These are phyloP conservation scores for Rhizopus delemar DNA, from an alignment of 371 early-diverging fungal genomes.

Conservation along the genomic window DNA sequence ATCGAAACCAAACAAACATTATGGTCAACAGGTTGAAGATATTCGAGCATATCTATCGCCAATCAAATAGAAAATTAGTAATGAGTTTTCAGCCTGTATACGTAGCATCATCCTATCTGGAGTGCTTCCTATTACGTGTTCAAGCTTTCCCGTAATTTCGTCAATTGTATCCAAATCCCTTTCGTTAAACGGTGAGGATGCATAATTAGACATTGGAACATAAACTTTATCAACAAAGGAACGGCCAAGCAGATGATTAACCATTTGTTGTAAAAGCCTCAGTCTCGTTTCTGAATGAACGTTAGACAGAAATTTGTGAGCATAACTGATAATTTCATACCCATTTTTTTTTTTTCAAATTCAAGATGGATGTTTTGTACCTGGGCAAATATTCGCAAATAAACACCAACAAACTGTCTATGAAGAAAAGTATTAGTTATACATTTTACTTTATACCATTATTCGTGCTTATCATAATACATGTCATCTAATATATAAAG, in stretches of 20 bases:
- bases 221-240: too few species aligned
- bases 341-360: conserved; percentile 15
- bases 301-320: conserved; percentile 11
- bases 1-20: conserved; percentile 17
- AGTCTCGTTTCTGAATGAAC: conserved; percentile 13
- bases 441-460: conserved; percentile 26
- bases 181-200: too few species aligned
- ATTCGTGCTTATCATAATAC: conserved; percentile 23
- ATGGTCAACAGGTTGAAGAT: conserved; percentile 14
- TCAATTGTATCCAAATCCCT: too few species aligned
- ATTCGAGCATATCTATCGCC: conserved; percentile 11
- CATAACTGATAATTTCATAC: conserved; percentile 20
- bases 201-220: too few species aligned
- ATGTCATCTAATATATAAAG: conserved; percentile 8
- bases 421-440: conserved; percentile 15
- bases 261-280: conserved; percentile 10
- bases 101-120: too few species aligned
- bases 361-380: conserved; percentile 10
- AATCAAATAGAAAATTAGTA: background rate
- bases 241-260: conserved; percentile 10
- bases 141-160: too few species aligned
- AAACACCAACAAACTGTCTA: conserved; percentile 11
- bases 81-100: too few species aligned
- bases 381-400: conserved; percentile 10
- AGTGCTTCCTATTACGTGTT: too few species aligned